These are phyloP conservation scores for Nepenthes mirabilis DNA, from an alignment of 148 eudicot genomes.

Conservation along the genomic window DNA sequence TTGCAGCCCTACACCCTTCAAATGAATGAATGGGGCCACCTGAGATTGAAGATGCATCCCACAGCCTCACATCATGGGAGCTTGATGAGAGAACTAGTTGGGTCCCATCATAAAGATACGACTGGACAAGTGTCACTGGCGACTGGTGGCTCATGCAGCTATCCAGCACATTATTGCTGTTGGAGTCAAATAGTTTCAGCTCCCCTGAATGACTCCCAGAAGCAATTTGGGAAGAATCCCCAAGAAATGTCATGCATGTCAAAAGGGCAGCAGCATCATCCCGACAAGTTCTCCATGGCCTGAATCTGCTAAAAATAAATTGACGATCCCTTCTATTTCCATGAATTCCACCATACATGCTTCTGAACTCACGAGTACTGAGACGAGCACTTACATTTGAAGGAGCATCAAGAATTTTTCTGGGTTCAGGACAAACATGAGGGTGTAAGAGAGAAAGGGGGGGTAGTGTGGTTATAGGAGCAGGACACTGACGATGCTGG, in stretches of 20 bases:
- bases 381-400: constrained; percentile 85
- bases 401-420: constrained; percentile 82
- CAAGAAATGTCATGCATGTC: constrained; percentile 76
- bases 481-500: constrained; percentile 98
- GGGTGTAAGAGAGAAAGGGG: constrained; percentile 91
- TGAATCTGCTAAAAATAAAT: constrained; percentile 83
- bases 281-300: constrained; percentile 87
- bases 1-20: constrained; percentile 68
- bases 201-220: constrained; percentile 85
- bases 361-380: constrained; percentile 78
- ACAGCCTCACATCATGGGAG: constrained; percentile 68
- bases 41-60: constrained; percentile 76
- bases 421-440: constrained; percentile 90
- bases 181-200: constrained; percentile 71
- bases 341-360: constrained; percentile 77
- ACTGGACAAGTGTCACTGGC: constrained; percentile 58
- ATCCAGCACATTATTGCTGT: constrained; percentile 62
- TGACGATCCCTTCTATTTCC: constrained; percentile 86
- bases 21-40: constrained; percentile 81
- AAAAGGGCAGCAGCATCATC: constrained; percentile 64
- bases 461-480: constrained; percentile 94
- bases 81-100: constrained; percentile 78
- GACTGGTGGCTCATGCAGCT: constrained; percentile 55
- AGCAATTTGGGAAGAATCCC: constrained; percentile 85
- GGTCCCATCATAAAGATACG: constrained; percentile 40